These are phyloP conservation scores for Candida suzukii DNA, from an alignment of 805 yeast species.

Conservation along the genomic window DNA sequence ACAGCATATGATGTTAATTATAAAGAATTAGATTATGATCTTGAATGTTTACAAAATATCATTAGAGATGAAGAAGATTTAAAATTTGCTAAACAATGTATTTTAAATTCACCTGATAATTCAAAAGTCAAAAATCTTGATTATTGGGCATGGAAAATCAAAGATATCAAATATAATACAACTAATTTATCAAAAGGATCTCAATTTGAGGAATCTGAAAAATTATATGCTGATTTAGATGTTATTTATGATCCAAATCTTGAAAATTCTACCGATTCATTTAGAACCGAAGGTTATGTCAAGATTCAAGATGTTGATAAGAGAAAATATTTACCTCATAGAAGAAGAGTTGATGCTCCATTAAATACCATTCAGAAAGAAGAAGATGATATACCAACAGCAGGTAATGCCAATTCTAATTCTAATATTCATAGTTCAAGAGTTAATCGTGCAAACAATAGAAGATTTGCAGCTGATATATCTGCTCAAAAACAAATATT, in stretches of 20 bases:
- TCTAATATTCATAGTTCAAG: conserved; percentile 61
- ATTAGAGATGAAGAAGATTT: conserved; percentile 76
- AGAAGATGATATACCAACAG: conserved; percentile 36
- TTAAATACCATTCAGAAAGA: conserved; percentile 62
- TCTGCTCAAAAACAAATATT: conserved; percentile 71
- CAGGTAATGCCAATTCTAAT: conserved; percentile 14
- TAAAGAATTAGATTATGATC: conserved; percentile 32
- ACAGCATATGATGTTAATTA: conserved; percentile 46
- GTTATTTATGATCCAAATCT: conserved; percentile 19
- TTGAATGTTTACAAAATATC: conserved; percentile 43
- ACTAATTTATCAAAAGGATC: conserved; percentile 12
- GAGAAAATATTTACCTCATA: conserved; percentile 73
- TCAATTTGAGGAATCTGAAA: conserved; percentile 17
- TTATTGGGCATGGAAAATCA: conserved; percentile 66
- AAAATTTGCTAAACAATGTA: conserved; percentile 38
- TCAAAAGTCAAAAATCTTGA: conserved; percentile 29
- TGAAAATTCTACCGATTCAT: conserved; percentile 48
- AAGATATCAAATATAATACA: conserved; percentile 18
- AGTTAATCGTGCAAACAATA: conserved; percentile 76
- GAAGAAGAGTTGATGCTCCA: conserved; percentile 63
- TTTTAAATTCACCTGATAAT: conserved; percentile 20
- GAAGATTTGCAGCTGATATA: conserved; percentile 85
- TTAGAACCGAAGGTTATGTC: conserved; percentile 64
- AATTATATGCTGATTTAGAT: conserved; percentile 21
- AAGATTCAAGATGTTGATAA: conserved; percentile 71